A percentile compares a stretch with the other conserved stretches of the same genome.
phyloP scores from a whole-genome alignment of 148 eudicot species.

The Cornus suecica region DNA sequence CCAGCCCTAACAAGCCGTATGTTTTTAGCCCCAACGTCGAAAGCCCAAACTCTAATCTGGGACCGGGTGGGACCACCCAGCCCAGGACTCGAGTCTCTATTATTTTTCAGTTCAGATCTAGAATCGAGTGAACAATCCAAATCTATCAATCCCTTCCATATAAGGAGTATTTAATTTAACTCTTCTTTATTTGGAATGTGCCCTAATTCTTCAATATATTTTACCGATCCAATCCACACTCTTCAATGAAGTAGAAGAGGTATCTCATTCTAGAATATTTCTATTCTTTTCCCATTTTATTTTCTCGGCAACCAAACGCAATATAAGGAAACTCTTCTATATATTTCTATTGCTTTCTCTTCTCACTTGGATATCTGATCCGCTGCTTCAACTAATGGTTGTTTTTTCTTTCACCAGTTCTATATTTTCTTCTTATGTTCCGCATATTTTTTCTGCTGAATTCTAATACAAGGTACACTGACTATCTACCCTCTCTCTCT shows the following conservation, averaged over 20 bases:
- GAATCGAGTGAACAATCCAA: slow-evolving; percentile 6
- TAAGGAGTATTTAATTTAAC: neutral
- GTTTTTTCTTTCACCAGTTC: neutral
- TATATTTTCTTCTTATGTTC: too few relatives aligned
- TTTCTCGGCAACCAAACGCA: neutral
- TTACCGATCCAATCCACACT: neutral
- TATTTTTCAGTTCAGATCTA: slow-evolving; percentile 7
- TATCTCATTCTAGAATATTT: neutral
- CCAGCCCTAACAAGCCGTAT: too few relatives aligned
- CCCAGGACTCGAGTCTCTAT: too few relatives aligned
- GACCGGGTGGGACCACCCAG: too few relatives aligned
- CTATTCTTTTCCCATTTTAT: neutral
- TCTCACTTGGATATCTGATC: neutral
- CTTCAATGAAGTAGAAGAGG: neutral
- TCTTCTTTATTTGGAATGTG: neutral
- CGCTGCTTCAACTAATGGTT: neutral
- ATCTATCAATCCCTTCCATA: neutral
- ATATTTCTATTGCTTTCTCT: neutral
- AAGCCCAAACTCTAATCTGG: too few relatives aligned
- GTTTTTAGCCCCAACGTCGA: too few relatives aligned
- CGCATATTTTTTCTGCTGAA: too few relatives aligned
- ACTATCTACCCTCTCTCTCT: too few relatives aligned
- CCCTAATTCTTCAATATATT: too few relatives aligned
- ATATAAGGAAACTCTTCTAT: neutral
- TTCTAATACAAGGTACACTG: too few relatives aligned